Percentiles rank a stretch among this genome's conserved stretches.
Evolutionary conservation across 1,139 yeast genomes (phyloP).

Genomic region (Pneumocystis oryctolagi): DNA sequence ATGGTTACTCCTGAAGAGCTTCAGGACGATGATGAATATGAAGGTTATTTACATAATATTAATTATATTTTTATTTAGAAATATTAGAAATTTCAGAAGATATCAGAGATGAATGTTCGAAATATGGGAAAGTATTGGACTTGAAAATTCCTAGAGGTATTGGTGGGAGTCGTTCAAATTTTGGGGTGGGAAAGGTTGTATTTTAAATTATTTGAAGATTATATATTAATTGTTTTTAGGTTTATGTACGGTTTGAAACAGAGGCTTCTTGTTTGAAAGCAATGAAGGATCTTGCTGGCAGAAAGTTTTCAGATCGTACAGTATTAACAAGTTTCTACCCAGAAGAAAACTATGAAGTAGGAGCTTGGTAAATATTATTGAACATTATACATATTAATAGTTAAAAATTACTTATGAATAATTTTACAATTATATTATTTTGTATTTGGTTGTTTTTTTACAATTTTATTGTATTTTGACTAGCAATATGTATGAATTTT

Average conservation of each 20-base stretch:
- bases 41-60: constrained; percentile 12
- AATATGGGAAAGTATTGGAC: constrained; percentile 39
- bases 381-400: background rate
- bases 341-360: constrained; percentile 34
- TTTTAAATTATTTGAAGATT: background rate
- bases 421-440: background rate
- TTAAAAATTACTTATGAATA: background rate
- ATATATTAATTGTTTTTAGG: background rate
- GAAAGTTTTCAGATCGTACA: constrained; percentile 53
- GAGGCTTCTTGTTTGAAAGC: constrained; percentile 43
- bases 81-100: constrained; percentile 35
- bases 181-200: constrained; percentile 48
- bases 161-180: constrained; percentile 24
- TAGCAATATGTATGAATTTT: background rate
- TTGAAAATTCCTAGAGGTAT: constrained; percentile 57
- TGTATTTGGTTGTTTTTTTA: background rate
- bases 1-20: constrained; percentile 51
- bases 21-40: constrained; percentile 35
- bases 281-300: constrained; percentile 49
- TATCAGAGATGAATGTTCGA: constrained; percentile 37
- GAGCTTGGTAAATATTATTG: background rate
- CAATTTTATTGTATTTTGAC: background rate
- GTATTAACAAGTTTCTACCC: constrained; percentile 52
- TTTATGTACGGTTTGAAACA: constrained; percentile 49
- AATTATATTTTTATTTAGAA: background rate